Evolutionary conservation across 352 stramenopile genomes (phyloP), one percentile per base, ranked within the genome.

Genomic region (Lagenidium giganteum): DNA sequence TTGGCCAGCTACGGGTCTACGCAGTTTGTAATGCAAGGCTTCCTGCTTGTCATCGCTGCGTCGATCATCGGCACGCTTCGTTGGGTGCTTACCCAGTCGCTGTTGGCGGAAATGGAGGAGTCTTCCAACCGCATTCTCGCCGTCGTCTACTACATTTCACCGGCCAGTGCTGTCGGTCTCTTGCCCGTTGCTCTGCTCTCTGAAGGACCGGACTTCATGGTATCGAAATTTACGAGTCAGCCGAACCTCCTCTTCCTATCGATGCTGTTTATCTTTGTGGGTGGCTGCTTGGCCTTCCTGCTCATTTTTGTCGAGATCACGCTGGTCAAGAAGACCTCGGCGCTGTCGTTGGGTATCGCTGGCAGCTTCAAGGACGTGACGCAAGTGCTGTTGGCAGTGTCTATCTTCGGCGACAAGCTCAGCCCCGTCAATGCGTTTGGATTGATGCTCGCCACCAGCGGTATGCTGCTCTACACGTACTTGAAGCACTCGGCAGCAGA

Each of bases 81-180:
- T 28, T 94, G 82, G 82, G 76, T 87, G 5, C 57, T 94, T 24
- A 91, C 82, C n/a, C 82, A 94, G 59, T 87, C 75, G 31, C 51
- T 94, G 26, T 53, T 92, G 39, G 67, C 77, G 21, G 54, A 64
- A 4, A 83, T 90, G 64, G 67, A 81, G 17, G 59, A 74, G 25
- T 61, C 55, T 12, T 54, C 57, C 1, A 79, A 85, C 47, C 78
- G 75, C 22, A 82, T 88, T 29, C 61, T 94, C 22, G 64, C 79
- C 0, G 77, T 89, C n/a, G 76, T 92, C 16, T 88, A 88, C 58
- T 83, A 87, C 55, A 88, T 91, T 29, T 87, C 80, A 4, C 80
- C 83, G 0, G 70, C 77, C 5, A 86, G 77, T 34, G 80, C 81
- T 4, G 16, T 90, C 6, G 66, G 77, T 2, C 48, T 94, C 23